Conservation (phyloP, 139 green algal genomes). For the Chlorella sp. region DNA sequence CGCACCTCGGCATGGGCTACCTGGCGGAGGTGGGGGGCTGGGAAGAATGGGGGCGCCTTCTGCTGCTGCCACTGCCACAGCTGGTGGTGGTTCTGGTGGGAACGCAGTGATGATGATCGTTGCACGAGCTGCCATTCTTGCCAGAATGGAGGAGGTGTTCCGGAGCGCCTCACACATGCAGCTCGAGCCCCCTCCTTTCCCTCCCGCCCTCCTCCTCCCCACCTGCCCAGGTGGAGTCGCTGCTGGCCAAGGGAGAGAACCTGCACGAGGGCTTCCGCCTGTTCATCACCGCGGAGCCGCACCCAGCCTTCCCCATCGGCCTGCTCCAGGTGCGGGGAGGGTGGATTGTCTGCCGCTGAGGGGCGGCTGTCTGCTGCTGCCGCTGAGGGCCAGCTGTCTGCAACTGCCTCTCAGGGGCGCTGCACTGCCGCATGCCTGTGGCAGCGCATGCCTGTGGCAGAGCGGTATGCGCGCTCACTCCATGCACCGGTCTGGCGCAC, state of each 20-base stretch:
- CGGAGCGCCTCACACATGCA: too few relatives aligned
- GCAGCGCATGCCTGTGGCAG: too few relatives aligned
- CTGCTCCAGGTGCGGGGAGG: constrained; percentile 89
- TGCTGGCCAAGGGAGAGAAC: constrained; percentile 70
- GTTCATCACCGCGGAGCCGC: constrained; percentile 95
- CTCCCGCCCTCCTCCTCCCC: not conserved
- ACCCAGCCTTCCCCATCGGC: constrained; percentile 93
- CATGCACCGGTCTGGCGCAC: too few relatives aligned
- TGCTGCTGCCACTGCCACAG: not conserved
- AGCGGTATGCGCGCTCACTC: too few relatives aligned
- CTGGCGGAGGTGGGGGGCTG: constrained; percentile 73
- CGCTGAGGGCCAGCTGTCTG: not conserved
- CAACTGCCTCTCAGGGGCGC: too few relatives aligned
- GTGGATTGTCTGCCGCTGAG: not conserved
- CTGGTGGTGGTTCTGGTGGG: not conserved
- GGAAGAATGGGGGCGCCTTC: not conserved
- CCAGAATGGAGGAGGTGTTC: too few relatives aligned
- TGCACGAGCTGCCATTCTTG: too few relatives aligned
- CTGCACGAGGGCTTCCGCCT: constrained; percentile 87
- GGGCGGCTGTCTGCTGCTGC: not conserved
- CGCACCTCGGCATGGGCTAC: constrained; percentile 92
- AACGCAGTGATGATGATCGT: not conserved
- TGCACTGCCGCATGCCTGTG: not conserved
- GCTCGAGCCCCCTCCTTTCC: too few relatives aligned
- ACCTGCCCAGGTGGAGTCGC: constrained; percentile 79